Evolutionary conservation across 2,329 filamentous ascomycete genomes (phyloP), one percentile per base, ranked within the genome.

Genomic region (Ceratocystis diversiconidia): DNA sequence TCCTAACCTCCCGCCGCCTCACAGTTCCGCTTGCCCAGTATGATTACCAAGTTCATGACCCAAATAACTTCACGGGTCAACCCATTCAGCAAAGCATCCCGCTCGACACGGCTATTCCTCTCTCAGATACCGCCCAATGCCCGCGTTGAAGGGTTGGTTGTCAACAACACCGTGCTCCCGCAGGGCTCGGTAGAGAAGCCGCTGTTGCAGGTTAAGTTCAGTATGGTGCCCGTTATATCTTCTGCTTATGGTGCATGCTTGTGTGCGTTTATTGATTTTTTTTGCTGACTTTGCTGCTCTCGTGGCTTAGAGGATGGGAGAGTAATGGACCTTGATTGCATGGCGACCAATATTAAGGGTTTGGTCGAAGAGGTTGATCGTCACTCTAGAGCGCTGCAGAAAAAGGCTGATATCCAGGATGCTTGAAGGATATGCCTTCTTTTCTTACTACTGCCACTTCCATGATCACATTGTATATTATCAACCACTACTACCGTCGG

Each of bases 21-120:
- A 25, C 19, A 46, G 19, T 19, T 22, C 19, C 50, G 41, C 67
- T 59, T 63, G 69, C 61, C 67, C 73, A 79, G 74, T 63, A 94
- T 94, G 90, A 89, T 94, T 68, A 92, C 89, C 67, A 85, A 86
- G 74, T 94, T 90, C 79, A 83, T 95, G 75, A 92, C 91, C 74
- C 85, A 90, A 74, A 85, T 97, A 72, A 85, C 82, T 72, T 87
- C 90, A 70, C 85, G 85, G 74, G 96, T 97, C 85, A 96, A 95
- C 77, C 92, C 94, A 48, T 97, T 97, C 82, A 88, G 85, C 32
- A 77, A 82, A 28, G 81, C 82, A 74, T 86, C 90, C 69, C 91
- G 90, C 73, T 87, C 92, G 28, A 92, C 90, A 48, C 87, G 94
- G 55, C 81, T 95, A 63, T 94, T 97, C 76, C 89, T 97, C 70